Conservation (phyloP, 2,329 filamentous ascomycete genomes). For the Aotearoamyces nothofagi region DNA sequence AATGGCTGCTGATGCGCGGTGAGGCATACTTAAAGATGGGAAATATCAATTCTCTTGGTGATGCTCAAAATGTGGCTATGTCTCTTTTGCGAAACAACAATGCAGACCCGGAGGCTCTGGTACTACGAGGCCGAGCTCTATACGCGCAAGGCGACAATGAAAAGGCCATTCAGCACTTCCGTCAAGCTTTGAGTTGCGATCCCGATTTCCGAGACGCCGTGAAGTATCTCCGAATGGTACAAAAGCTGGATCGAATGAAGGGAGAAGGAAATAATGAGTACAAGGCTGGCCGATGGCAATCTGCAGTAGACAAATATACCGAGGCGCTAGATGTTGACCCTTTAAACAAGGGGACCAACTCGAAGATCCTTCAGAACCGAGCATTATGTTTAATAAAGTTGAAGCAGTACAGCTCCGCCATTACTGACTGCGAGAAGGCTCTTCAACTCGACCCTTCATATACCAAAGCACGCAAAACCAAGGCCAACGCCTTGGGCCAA, state of each 20-base stretch:
- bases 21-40: constrained; percentile 91
- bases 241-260: constrained; percentile 87
- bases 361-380: constrained; percentile 88
- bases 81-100: constrained; percentile 70
- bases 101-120: constrained; percentile 85
- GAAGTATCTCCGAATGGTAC: constrained; percentile 77
- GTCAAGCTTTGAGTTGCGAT: constrained; percentile 77
- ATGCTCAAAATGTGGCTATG: constrained; percentile 89
- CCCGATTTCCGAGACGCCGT: constrained; percentile 83
- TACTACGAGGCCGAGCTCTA: constrained; percentile 72
- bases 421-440: constrained; percentile 75
- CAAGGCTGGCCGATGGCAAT: constrained; percentile 67
- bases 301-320: constrained; percentile 74
- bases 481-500: constrained; percentile 76
- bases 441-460: constrained; percentile 73
- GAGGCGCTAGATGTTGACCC: constrained; percentile 76
- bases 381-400: constrained; percentile 73
- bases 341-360: constrained; percentile 78
- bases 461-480: constrained; percentile 82
- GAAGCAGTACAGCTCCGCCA: constrained; percentile 69
- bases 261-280: constrained; percentile 84
- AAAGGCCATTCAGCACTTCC: constrained; percentile 84
- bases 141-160: constrained; percentile 91
- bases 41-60: constrained; percentile 72
- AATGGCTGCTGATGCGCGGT: constrained; percentile 86